These are phyloP conservation scores for Fusarium armeniacum DNA, from an alignment of 2,329 filamentous ascomycete genomes.

Conservation along the genomic window DNA sequence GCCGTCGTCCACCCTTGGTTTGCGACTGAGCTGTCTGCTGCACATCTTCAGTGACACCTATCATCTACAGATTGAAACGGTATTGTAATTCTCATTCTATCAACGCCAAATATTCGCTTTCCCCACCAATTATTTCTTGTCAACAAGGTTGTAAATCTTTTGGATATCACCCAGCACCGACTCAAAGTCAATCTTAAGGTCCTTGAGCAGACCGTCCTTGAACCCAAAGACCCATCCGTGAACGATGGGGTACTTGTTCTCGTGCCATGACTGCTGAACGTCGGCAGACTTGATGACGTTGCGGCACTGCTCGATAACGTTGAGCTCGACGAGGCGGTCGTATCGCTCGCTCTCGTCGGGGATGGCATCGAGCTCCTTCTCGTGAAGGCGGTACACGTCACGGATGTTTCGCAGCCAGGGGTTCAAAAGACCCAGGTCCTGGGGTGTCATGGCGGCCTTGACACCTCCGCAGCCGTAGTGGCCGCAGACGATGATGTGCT, in stretches of 20 bases:
- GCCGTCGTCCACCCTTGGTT: constrained; percentile 10
- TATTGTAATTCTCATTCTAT: constrained; percentile 33
- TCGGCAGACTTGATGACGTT: constrained; percentile 84
- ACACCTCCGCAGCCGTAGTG: constrained; percentile 85
- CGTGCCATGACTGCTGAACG: constrained; percentile 78
- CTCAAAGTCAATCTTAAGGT: constrained; percentile 74
- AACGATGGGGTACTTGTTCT: constrained; percentile 76
- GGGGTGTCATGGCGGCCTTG: constrained; percentile 79
- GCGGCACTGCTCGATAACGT: constrained; percentile 82
- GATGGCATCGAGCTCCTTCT: constrained; percentile 76
- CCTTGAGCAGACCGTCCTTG: constrained; percentile 74
- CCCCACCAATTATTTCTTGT: constrained; percentile 45
- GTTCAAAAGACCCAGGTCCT: constrained; percentile 78
- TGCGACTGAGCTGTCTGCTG: no score
- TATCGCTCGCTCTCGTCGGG: constrained; percentile 71
- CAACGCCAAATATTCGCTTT: constrained; percentile 13
- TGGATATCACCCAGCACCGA: constrained; percentile 68
- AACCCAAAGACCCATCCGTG: constrained; percentile 83
- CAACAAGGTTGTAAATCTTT: constrained; percentile 73
- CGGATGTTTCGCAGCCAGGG: constrained; percentile 82
- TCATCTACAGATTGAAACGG: neutral
- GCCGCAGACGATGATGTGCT: constrained; percentile 84
- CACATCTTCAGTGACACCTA: no score
- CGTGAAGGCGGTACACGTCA: constrained; percentile 79
- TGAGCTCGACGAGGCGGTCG: constrained; percentile 83